Conservation (phyloP, 805 yeast species). For the Alloascoidea hylecoeti region DNA sequence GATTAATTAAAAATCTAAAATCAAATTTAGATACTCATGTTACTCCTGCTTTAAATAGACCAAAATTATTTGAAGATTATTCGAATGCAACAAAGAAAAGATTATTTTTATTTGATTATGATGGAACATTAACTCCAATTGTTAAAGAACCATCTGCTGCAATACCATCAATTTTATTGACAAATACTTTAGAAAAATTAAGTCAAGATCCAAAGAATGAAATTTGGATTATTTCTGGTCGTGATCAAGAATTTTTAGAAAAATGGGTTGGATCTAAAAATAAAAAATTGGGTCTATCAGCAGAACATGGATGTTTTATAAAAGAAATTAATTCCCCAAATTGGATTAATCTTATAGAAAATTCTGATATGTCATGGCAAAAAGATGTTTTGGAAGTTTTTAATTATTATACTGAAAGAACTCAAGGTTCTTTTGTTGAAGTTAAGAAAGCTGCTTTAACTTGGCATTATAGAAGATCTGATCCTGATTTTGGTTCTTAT, state of each 20-base stretch:
- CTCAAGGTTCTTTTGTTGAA: constrained; percentile 85
- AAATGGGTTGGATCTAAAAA: constrained; percentile 69
- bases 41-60: constrained; percentile 75
- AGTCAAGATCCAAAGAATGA: constrained; percentile 68
- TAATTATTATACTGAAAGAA: constrained; percentile 64
- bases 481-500: constrained; percentile 83
- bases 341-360: constrained; percentile 80
- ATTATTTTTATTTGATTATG: constrained; percentile 86
- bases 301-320: constrained; percentile 96
- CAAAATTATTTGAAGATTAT: constrained; percentile 46
- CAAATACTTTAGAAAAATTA: constrained; percentile 41
- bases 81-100: constrained; percentile 43
- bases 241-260: constrained; percentile 83
- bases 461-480: constrained; percentile 95
- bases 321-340: constrained; percentile 38
- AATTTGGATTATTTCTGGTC: constrained; percentile 92
- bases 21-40: constrained; percentile 32
- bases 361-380: constrained; percentile 92
- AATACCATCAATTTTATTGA: constrained; percentile 69
- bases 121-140: constrained; percentile 94
- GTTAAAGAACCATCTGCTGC: constrained; percentile 98
- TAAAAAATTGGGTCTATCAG: constrained; percentile 64
- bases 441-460: constrained; percentile 86
- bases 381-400: constrained; percentile 62
- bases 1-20: constrained; percentile 17